Percentiles rank a stretch among this genome's conserved stretches.
These are phyloP conservation scores for Oryza coarctata DNA, from an alignment of 176 grass and related monocot species.

Conservation along the genomic window DNA sequence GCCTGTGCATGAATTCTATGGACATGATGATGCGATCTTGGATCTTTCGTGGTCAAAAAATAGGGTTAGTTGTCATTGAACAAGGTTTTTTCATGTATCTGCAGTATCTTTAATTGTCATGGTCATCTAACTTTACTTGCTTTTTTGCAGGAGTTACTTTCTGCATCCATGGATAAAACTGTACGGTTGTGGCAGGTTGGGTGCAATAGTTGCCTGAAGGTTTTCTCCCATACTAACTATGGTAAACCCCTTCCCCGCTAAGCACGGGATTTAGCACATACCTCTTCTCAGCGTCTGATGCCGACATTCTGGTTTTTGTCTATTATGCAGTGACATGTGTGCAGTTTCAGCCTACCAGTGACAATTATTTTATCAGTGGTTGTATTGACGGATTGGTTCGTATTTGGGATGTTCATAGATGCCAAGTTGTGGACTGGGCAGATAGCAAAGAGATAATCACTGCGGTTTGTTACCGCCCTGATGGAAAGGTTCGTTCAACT, in stretches of 20 bases:
- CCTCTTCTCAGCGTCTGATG: neutral
- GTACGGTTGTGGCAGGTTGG: conserved; percentile 80
- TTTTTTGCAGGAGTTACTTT: conserved; percentile 64
- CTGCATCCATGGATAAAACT: conserved; percentile 87
- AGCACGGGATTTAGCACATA: conserved; percentile 9
- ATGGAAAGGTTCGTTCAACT: conserved; percentile 70
- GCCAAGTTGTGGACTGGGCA: conserved; percentile 63
- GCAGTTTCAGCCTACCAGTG: conserved; percentile 75
- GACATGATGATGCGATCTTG: conserved; percentile 69
- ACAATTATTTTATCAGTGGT: conserved; percentile 77
- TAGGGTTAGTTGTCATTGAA: conserved; percentile 53
- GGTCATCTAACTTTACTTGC: conserved; percentile 16
- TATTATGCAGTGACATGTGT: conserved; percentile 79
- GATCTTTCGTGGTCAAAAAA: conserved; percentile 89
- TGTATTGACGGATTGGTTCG: conserved; percentile 87
- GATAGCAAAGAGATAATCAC: conserved; percentile 87
- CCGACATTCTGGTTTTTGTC: conserved; percentile 23
- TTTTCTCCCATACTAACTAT: conserved; percentile 78
- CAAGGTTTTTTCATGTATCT: neutral
- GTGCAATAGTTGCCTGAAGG: conserved; percentile 63
- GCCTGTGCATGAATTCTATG: conserved; percentile 73
- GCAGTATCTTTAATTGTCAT: conserved; percentile 27
- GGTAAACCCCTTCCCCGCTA: conserved; percentile 44
- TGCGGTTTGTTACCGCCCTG: conserved; percentile 72
- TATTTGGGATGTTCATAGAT: conserved; percentile 71